Base-by-base conservation (phyloP, 2,329 filamentous ascomycete genomes). In the Clathrospora elynae region DNA sequence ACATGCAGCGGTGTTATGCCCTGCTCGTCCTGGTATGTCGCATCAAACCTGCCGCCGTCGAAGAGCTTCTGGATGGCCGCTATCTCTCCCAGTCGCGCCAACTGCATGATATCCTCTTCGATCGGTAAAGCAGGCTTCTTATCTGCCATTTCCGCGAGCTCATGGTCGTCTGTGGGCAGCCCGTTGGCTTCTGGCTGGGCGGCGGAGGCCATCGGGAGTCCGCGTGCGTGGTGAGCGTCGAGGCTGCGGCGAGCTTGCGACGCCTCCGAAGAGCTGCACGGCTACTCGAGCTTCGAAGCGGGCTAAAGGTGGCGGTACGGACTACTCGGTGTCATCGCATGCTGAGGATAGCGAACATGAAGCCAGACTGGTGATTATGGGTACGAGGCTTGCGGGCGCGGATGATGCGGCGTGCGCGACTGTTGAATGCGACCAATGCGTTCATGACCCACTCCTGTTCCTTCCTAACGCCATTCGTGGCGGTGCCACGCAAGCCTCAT, bases 1-100 rank as follows among this genome's bases (percentile, higher is more conserved):
- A 96, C 92, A 78, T 97, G 93, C 71, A 99, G 74, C 51, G 93
- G 90, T 26, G 92, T 97, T 67, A 99, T 96, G 65, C 90, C 90
- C 71, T 99, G 90, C 40, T 88, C 87, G 66, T 99, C 93, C 41
- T 80, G 81, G 69, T 90, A 93, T 38, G 84, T 88, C 35, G 90
- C 89, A 68, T 90, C 87, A 68, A 81, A 89, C 60, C 88, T 89
- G 55, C 87, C 86, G 43, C 81, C 82, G 66, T 92, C 88, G 58
- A 96, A 95, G 36, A 99, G 78, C 75, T 85, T 90, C 75, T 96
- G 87, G 77, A 99, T 93, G 38, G 83, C 87, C 6, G 79, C 77
- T 48, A 96, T 82, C 66, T 99, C 90, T 43, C 95, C 93, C 57
- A 95, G 73, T 47, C 93, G 81, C 26, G 93, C 90, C 67, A 96